Evolutionary conservation across 345 rosid species (phyloP), one percentile per base, ranked within the genome.

Genomic region (Salix viminalis): DNA sequence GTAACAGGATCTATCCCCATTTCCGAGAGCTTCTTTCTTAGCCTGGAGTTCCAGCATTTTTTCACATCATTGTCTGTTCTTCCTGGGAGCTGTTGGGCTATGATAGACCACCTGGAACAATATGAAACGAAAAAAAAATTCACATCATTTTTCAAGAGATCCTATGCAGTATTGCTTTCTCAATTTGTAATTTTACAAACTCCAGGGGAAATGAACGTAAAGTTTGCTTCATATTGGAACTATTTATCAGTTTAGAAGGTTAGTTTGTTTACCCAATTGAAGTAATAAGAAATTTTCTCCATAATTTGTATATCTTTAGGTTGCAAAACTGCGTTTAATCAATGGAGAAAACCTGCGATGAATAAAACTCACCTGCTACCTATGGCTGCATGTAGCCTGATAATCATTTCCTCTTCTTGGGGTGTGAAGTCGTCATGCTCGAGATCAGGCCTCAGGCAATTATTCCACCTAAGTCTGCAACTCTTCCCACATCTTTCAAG

Each of bases 1-100:
- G 98, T 93, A 70, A 92, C 91, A 39, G 91, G 99, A 80, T 96
- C 99, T 54, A 96, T 96, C 30, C 99, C 99, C 94, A 90, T 92
- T 61, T 90, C 93, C 23, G 85, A 72, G 37, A 96, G 94, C 88
- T 90, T 96, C 87, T 93, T 93, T 83, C 86, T 88, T 34, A 93
- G 91, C 86, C 86, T 93, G 4, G 97, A 86, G 85, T 96, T 96
- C 98, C 99, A 92, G 84, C 90, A 86, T 78, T 92, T 96, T 69
- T 96, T 96, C 75, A 96, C 97, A 78, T 96, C 98, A 66, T 93
- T 93, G 80, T 93, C 98, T 41, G 96, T 93, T 85, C 97, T 89
- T 23, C 98, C 99, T 3, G 97, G 96, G 18, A 96, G 87, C 26
- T 89, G 98, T 72, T 92, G 97, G 66, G 99, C 99, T 76, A 93